These are phyloP conservation scores for Yarrowia deformans DNA, from an alignment of 805 yeast species.

Conservation along the genomic window DNA sequence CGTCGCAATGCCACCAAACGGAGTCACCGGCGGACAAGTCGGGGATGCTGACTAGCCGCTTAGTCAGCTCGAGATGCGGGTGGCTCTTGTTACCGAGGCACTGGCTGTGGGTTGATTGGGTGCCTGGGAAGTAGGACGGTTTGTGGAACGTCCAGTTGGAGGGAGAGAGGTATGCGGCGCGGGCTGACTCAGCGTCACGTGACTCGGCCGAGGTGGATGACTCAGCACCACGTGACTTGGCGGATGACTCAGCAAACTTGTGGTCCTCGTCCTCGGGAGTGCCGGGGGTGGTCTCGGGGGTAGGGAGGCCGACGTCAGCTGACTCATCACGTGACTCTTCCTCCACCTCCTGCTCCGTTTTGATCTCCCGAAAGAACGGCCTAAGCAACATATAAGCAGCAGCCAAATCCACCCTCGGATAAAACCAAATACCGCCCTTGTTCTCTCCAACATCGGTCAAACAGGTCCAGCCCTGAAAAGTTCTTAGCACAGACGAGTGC, in stretches of 20 bases:
- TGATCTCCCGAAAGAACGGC: neutral
- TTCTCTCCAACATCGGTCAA: conserved; percentile 17
- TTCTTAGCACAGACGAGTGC: conserved; percentile 3
- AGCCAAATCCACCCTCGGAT: neutral
- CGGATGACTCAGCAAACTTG: too few relatives aligned
- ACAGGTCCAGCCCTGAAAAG: conserved; percentile 29
- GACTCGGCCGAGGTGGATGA: too few relatives aligned
- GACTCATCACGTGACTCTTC: neutral
- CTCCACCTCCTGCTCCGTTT: neutral
- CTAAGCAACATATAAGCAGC: neutral
- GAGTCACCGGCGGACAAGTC: neutral
- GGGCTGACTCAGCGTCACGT: neutral
- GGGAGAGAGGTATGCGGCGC: neutral
- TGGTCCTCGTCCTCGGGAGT: neutral
- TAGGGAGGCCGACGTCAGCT: neutral
- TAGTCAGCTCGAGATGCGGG: conserved; percentile 1
- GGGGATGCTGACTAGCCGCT: conserved; percentile 12
- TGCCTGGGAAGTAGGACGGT: conserved; percentile 5
- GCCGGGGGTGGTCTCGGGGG: neutral
- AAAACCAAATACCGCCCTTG: conserved; percentile 14
- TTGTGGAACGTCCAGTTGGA: neutral
- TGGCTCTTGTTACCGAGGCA: conserved; percentile 4
- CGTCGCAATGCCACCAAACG: conserved; percentile 31
- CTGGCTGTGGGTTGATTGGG: neutral
- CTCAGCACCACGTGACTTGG: neutral